phyloP scores from a whole-genome alignment of 2,329 filamentous ascomycete genomes.

The Phyllosticta ampelicida region DNA sequence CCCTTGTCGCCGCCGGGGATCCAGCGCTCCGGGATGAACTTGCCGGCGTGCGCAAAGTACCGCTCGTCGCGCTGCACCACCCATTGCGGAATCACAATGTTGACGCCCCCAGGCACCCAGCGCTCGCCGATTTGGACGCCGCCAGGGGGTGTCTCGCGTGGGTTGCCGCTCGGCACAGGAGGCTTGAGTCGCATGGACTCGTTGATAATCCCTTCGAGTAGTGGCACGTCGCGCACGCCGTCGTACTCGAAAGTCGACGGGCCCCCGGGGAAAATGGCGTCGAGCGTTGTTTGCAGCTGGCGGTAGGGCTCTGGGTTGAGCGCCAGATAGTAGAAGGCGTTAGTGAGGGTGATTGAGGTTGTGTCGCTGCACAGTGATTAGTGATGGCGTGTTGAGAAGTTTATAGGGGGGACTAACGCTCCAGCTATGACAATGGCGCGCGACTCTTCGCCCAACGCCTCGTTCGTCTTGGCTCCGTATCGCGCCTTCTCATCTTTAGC shows the following conservation, averaged over 20 bases:
- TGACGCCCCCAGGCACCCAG: slow-evolving; percentile 21
- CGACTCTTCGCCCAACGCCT: slow-evolving; percentile 2
- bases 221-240: slow-evolving; percentile 17
- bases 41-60: slow-evolving; percentile 12
- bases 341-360: slow-evolving; percentile 32
- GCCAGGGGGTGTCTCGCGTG: slow-evolving; percentile 27
- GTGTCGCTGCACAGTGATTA: slow-evolving; percentile 26
- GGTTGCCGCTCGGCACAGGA: slow-evolving; percentile 28
- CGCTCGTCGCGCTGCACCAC: slow-evolving; percentile 19
- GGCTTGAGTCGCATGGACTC: slow-evolving; percentile 32
- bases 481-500: slow-evolving; percentile 2
- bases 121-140: slow-evolving; percentile 28
- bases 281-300: slow-evolving; percentile 24
- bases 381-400: no score
- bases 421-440: slow-evolving; percentile 3
- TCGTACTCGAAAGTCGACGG: slow-evolving; percentile 18
- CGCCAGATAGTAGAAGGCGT: slow-evolving; percentile 35
- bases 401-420: slow-evolving; percentile 1
- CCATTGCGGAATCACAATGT: slow-evolving; percentile 23
- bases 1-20: slow-evolving; percentile 21
- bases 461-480: background rate
- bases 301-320: slow-evolving; percentile 26
- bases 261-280: slow-evolving; percentile 27
- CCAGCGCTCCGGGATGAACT: slow-evolving; percentile 23
- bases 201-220: slow-evolving; percentile 30